Percentiles rank a stretch among this genome's conserved stretches.
Conservation (phyloP, 352 stramenopile genomes). For the Aphanomyces cochlioides region DNA sequence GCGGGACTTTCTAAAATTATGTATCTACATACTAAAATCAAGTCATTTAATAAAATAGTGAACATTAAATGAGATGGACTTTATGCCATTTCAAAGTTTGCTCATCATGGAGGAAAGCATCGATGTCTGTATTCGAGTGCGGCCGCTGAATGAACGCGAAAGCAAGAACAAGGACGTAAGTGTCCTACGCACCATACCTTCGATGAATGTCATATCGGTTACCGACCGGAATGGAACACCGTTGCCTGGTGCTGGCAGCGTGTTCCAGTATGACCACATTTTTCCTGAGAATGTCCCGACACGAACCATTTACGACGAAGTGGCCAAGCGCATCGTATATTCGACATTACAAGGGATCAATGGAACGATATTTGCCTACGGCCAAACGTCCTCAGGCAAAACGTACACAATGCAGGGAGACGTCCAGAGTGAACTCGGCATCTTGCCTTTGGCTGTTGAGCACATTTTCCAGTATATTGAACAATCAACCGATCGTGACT, state of each 20-base stretch:
- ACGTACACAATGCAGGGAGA: constrained; percentile 96
- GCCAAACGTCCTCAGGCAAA: constrained; percentile 94
- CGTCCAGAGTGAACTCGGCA: constrained; percentile 42
- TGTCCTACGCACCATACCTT: constrained; percentile 44
- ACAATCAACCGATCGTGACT: constrained; percentile 83
- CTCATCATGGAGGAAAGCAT: constrained; percentile 50
- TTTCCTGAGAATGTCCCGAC: constrained; percentile 55
- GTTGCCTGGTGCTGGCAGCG: constrained; percentile 59
- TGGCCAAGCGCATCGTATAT: constrained; percentile 64
- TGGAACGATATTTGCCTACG: constrained; percentile 94
- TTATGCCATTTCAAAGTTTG: neutral
- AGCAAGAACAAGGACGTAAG: constrained; percentile 39
- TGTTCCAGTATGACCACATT: constrained; percentile 80
- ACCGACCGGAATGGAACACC: constrained; percentile 50
- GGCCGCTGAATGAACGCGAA: constrained; percentile 73
- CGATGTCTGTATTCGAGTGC: constrained; percentile 78
- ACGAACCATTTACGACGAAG: constrained; percentile 53
- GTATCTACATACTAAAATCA: too few species aligned
- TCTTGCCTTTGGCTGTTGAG: constrained; percentile 90
- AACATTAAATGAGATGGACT: too few species aligned
- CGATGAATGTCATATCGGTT: constrained; percentile 53
- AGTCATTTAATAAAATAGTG: too few species aligned
- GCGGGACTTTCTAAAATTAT: neutral
- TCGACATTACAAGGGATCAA: constrained; percentile 72
- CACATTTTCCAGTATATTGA: constrained; percentile 92